Evolutionary conservation across 345 rosid genomes (phyloP).

Genomic region (Ailanthus altissimus): DNA sequence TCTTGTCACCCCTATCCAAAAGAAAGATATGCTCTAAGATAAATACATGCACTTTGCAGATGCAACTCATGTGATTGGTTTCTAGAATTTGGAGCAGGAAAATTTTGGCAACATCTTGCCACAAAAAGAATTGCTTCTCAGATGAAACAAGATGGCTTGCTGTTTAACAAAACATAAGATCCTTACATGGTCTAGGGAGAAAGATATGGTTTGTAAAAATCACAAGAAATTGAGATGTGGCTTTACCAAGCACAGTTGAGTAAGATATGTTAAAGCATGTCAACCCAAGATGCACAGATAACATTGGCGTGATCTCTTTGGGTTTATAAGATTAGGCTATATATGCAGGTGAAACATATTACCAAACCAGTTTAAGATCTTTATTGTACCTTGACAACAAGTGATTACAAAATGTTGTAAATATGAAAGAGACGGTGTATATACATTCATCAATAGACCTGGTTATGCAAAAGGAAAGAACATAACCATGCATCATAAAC

Average conservation of each 20-base stretch:
- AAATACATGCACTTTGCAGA: neutral
- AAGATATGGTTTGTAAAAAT: neutral
- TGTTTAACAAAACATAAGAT: neutral
- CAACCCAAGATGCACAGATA: constrained; percentile 1
- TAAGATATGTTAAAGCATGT: neutral
- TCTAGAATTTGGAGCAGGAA: neutral
- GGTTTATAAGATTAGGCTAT: neutral
- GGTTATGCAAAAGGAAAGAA: constrained; percentile 5
- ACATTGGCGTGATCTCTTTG: neutral
- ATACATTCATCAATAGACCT: neutral
- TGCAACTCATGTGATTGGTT: neutral
- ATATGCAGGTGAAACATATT: neutral
- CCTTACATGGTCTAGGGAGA: neutral
- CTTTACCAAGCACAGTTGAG: neutral
- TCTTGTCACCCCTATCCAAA: neutral
- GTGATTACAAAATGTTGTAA: neutral
- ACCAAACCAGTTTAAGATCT: neutral
- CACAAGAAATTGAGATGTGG: neutral
- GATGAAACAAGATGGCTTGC: neutral
- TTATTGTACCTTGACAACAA: neutral
- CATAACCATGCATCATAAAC: neutral
- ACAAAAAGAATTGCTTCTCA: neutral
- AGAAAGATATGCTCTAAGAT: neutral
- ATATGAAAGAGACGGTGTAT: neutral
- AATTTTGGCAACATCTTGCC: neutral